Evolutionary conservation across 176 grass and related monocot genomes (phyloP).

Genomic region (Urochloa ruziziensis): DNA sequence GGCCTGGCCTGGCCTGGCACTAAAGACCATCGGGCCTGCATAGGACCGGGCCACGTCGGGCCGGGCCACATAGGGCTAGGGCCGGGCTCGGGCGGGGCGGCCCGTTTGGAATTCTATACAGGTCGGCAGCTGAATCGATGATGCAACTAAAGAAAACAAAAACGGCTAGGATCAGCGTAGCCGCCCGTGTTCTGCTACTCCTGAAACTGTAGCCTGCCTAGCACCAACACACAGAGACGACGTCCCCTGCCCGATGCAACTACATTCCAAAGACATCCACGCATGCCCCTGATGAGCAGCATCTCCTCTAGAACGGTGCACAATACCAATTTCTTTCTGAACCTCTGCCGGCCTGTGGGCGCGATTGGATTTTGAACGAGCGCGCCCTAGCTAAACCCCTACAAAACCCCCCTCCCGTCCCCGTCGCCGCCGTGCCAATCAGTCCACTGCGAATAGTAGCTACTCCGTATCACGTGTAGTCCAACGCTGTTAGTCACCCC

Average conservation of each 20-base stretch:
- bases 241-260: too few relatives aligned
- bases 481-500: neutral
- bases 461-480: neutral
- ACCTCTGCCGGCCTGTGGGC: too few relatives aligned
- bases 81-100: too few relatives aligned
- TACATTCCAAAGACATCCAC: conserved; percentile 11
- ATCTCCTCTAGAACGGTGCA: conserved; percentile 1
- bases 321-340: neutral
- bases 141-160: too few relatives aligned
- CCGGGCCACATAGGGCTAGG: too few relatives aligned
- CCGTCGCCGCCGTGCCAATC: neutral
- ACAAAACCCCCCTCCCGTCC: conserved; percentile 24
- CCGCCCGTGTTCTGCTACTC: neutral
- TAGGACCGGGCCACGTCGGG: too few relatives aligned
- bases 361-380: neutral
- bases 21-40: too few relatives aligned
- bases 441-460: neutral
- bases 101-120: too few relatives aligned
- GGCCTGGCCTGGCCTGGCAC: too few relatives aligned
- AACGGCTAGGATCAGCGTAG: too few relatives aligned
- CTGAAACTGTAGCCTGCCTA: conserved; percentile 17
- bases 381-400: neutral
- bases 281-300: neutral
- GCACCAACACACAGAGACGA: neutral
- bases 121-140: too few relatives aligned